Base-by-base conservation (phyloP, 305 asterid genomes). In the Rubia peregrina region DNA sequence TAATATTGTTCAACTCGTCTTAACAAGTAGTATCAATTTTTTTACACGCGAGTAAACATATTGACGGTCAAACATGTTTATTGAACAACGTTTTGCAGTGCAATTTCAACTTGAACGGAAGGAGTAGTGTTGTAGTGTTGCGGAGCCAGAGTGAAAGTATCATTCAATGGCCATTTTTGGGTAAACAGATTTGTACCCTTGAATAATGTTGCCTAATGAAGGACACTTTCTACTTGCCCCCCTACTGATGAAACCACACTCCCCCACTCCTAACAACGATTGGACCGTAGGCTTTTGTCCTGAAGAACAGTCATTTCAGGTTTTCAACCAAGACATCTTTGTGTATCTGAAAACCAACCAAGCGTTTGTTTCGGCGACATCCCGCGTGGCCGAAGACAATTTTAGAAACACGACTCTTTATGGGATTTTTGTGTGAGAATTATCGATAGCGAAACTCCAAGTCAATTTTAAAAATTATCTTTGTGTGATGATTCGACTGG, bases 161-260 rank as follows among this genome's bases (percentile, higher is more conserved):
- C 44, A 44, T 6, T 76, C 68, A 65, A 21, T 40, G 72, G 77
- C 42, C 60, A 60, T 41, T 42, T 26, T 38, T 48, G 61, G 66
- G 17, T 60, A 60, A 49, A 30, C 49, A 67, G 41, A 46, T 56
- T 67, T n/a, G 53, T 12, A 13, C 53, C 53, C 53, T 51, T 16
- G 77, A 75, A 67, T 62, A 41, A 71, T 70, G 55, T 14, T 70
- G 30, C 64, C 19, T 51, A 53, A 53, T 62, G 8, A 9, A 53
- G 62, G 72, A 68, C 72, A 68, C 17, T 11, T 51, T 53, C 10
- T 30, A 3, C 30, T 33, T 68, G 51, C 64, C 72, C 9, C 57
- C 57, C 57, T 51, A 51, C 56, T 49, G 56, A 49, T 49, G 56
- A 49, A 49, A 22, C 10, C 57, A 56, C 71, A 48, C 33, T 7